Evolutionary conservation across 176 grass and related monocot species (phyloP).

Genomic region (Triticum dicoccoides): DNA sequence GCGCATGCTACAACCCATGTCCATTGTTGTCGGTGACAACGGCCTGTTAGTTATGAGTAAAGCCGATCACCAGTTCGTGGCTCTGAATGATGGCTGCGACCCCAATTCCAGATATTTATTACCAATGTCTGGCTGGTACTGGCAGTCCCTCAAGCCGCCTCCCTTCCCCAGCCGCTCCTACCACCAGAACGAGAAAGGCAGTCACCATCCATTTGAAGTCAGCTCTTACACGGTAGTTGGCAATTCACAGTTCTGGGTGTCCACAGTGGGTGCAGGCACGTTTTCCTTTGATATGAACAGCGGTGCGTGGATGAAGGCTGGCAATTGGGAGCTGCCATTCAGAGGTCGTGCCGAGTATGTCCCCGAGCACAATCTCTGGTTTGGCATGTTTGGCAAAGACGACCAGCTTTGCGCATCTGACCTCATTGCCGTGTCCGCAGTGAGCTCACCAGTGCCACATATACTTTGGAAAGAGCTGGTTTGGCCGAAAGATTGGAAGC

Average conservation of each 20-base stretch:
- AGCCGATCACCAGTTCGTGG: neutral
- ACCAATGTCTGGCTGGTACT: neutral
- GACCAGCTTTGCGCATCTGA: neutral
- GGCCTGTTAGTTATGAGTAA: neutral
- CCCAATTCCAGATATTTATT: too few relatives aligned
- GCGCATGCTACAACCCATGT: neutral
- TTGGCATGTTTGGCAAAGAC: neutral
- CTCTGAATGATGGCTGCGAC: neutral
- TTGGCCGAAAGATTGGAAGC: neutral
- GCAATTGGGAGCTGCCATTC: neutral
- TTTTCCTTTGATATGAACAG: neutral
- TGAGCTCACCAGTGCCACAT: neutral
- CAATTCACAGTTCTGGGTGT: neutral
- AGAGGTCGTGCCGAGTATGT: neutral
- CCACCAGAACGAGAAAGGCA: too few relatives aligned
- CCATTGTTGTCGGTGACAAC: neutral
- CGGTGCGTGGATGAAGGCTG: neutral
- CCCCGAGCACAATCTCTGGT: slow-evolving; percentile 11
- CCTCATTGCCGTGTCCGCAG: neutral
- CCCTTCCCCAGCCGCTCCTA: neutral
- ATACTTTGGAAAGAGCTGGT: too few relatives aligned
- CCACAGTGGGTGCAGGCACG: neutral
- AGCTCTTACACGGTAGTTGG: neutral
- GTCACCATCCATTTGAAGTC: neutral
- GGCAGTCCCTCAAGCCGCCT: neutral